phyloP scores from a whole-genome alignment of 2,329 filamentous ascomycete species.

The Fusarium sacchari region DNA sequence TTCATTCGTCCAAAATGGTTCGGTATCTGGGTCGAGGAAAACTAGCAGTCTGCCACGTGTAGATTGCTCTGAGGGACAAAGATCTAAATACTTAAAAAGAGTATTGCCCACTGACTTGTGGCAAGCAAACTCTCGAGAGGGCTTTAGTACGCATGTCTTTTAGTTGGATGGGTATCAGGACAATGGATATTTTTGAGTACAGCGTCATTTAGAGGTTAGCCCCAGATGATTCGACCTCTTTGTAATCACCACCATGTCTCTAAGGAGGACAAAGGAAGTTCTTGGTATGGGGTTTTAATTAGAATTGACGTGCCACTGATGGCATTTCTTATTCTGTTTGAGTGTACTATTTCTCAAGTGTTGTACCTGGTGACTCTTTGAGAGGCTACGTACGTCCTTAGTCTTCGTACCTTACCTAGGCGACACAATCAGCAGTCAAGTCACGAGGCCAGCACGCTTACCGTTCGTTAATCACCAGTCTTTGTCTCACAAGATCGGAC shows the following conservation, averaged over 20 bases:
- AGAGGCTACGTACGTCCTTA: neutral
- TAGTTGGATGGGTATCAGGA: neutral
- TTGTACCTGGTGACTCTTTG: neutral
- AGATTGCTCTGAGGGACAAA: neutral
- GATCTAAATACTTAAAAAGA: too few relatives aligned
- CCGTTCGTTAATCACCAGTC: neutral
- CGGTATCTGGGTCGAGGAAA: neutral
- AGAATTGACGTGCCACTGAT: neutral
- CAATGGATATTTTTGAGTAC: neutral
- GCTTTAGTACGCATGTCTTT: neutral
- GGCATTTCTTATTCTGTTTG: neutral
- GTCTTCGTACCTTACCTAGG: slow-evolving; percentile 7
- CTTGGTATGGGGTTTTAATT: neutral
- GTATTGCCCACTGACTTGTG: neutral
- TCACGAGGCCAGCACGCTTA: slow-evolving; percentile 5
- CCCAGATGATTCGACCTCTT: neutral
- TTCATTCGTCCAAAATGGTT: neutral
- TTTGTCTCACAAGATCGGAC: neutral
- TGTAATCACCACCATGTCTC: neutral
- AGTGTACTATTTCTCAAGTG: neutral
- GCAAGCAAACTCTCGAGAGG: too few relatives aligned
- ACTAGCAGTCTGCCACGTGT: neutral
- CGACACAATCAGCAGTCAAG: neutral
- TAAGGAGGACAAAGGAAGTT: neutral
- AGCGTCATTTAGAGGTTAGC: neutral